Evolutionary conservation across 345 rosid genomes (phyloP), one percentile per base, ranked within the genome.

Genomic region (Cardiospermum halicacabum): DNA sequence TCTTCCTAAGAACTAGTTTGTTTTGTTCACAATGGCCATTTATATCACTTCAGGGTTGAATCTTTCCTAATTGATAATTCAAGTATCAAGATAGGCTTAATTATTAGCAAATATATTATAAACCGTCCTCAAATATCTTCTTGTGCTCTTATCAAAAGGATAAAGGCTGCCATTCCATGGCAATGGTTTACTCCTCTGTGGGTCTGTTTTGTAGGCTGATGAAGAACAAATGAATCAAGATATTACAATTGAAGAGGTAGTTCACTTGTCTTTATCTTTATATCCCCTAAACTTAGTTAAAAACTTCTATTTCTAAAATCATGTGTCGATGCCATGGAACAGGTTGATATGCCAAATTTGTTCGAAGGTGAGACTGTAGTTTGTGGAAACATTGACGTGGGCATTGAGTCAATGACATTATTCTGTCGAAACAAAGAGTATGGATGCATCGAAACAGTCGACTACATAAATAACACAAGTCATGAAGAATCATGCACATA

Each of bases 361-460:
- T 34, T 58, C 0, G 54, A 56, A 32, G 58, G 37, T 64, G 56
- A 62, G 48, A 48, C 13, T n/a, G 40, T 58, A 27, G 31, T 66
- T 24, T 70, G 78, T 11, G 62, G 77, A 28, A 76, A 79, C 49
- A 61, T 74, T 37, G 84, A 80, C 73, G 50, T 49, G 64, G 77
- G 71, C 54, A 68, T 79, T 53, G 87, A 80, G 39, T 72, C 84
- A 3, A 69, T 61, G n/a, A 64, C 45, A 61, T 53, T 53, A 25
- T 32, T 62, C 0, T 82, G 87, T 74, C 69, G 22, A 25, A 77
- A 82, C 68, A 57, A 48, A 59, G 69, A 26, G 13, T 66, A 77
- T 31, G 87, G 84, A 3, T 80, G 87, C 71, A 65, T 30, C 58
- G 82, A 80, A 56, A 69, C 61, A 2, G 18, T 80, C 22, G 61